Evolutionary conservation across 2,329 filamentous ascomycete species (phyloP).

Genomic region (Chrysosporium keratinophilum): DNA sequence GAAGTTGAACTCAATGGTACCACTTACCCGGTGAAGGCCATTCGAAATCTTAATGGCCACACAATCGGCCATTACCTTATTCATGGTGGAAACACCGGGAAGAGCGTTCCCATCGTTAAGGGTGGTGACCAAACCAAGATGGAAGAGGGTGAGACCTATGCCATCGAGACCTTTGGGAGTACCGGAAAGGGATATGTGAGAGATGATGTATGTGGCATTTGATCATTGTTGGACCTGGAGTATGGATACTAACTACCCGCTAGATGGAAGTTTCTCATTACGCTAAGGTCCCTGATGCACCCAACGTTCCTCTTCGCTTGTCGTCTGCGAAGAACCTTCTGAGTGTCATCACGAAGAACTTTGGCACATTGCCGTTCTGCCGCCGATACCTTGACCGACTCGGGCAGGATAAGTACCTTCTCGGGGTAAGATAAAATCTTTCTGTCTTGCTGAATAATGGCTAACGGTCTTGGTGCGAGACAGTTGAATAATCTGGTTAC

Average conservation of each 20-base stretch:
- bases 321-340: constrained; percentile 76
- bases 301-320: constrained; percentile 64
- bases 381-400: constrained; percentile 81
- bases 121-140: constrained; percentile 82
- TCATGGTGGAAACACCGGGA: constrained; percentile 76
- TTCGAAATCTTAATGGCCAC: constrained; percentile 80
- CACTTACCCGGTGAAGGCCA: constrained; percentile 70
- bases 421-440: constrained; percentile 53
- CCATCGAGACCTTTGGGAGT: constrained; percentile 91
- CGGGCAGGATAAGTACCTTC: constrained; percentile 88
- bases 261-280: constrained; percentile 79
- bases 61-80: constrained; percentile 83
- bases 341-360: constrained; percentile 90
- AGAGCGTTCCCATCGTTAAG: constrained; percentile 91
- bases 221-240: neutral
- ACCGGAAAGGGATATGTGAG: constrained; percentile 80
- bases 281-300: constrained; percentile 60
- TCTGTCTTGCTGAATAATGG: neutral
- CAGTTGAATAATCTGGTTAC: constrained; percentile 78
- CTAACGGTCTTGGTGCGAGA: constrained; percentile 16
- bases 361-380: constrained; percentile 84
- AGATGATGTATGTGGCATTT: constrained; percentile 56
- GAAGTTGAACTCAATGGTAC: constrained; percentile 73
- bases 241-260: constrained; percentile 14
- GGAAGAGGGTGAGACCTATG: constrained; percentile 93